Base-by-base conservation (phyloP, 1,284 basidiomycete genomes). In the Porogramme epimiltina region DNA sequence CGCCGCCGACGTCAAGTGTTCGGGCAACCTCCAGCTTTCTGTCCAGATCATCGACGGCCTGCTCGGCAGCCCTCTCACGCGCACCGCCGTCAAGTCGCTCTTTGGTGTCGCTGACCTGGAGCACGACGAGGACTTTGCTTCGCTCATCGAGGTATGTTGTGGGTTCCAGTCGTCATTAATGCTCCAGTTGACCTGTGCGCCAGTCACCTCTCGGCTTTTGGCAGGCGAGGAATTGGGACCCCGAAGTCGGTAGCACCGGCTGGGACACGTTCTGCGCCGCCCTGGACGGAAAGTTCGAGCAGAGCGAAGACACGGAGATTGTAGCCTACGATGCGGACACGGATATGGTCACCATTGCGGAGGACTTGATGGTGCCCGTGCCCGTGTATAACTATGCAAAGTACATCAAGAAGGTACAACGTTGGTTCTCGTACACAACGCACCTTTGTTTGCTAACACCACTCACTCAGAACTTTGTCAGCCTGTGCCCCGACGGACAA, bases 81-180 rank as follows among this genome's bases (percentile, higher is more conserved):
- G 78, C 11, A 66, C 59, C 8, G 63, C 71, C 23, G 64, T 93
- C 43, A 94, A 93, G 68, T 70, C 70, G 0, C 69, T 92, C 18
- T 95, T 95, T 64, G 91, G 90, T 3, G 73, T 95, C 2, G 72
- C 69, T 2, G 81, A 69, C 9, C 72, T 95, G 34, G 66, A 80
- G 55, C 82, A 89, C 52, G 84, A 92, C 60, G 84, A 86, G 5
- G 93, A 95, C 65, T 94, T 95, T 66, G 89, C 74, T 13, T 83
- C 87, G 3, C 66, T 91, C 2, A 69, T 94, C 16, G 70, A 75
- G 71, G 87, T 47, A 20, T 13, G 36, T 84, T 37, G 6, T 31
- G 28, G 28, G 28, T 13, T 6, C 28, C 6, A 13, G 28, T 31
- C 8, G 28, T 13, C 6, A 6, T 31, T 6, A 31, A 31, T 31